phyloP scores from a whole-genome alignment of 768 basidiomycete species.

The Dioszegia hungarica region DNA sequence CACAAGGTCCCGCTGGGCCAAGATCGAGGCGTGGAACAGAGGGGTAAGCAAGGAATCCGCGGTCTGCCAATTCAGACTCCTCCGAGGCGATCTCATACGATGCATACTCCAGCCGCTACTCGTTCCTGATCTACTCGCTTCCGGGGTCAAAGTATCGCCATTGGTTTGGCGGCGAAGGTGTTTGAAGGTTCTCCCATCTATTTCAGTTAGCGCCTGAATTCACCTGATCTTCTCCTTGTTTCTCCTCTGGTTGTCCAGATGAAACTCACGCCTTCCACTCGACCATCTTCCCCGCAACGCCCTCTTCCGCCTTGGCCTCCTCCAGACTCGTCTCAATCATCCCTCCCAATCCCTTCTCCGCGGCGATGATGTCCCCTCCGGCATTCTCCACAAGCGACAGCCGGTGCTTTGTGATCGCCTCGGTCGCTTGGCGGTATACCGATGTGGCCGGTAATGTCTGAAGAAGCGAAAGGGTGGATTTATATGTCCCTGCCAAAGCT shows the following conservation, averaged over 20 bases:
- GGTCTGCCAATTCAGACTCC: too few relatives aligned
- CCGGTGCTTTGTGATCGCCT: constrained; percentile 46
- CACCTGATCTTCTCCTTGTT: too few relatives aligned
- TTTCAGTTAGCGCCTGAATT: background rate
- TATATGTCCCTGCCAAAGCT: constrained; percentile 67
- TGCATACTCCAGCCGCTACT: background rate
- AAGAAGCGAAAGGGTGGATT: constrained; percentile 67
- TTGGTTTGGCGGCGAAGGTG: constrained; percentile 73
- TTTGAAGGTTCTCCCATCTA: constrained; percentile 85
- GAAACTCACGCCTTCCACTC: constrained; percentile 89
- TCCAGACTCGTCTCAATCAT: constrained; percentile 80
- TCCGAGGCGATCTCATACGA: background rate
- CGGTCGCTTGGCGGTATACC: constrained; percentile 82
- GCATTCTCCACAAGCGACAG: constrained; percentile 60
- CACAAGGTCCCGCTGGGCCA: too few relatives aligned
- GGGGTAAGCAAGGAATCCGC: too few relatives aligned
- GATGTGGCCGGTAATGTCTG: constrained; percentile 68
- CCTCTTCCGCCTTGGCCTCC: constrained; percentile 76
- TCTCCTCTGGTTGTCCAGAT: too few relatives aligned
- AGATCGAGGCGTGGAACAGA: background rate
- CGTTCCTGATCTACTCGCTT: constrained; percentile 7
- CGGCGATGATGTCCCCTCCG: constrained; percentile 60
- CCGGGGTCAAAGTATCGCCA: constrained; percentile 57
- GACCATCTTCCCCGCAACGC: constrained; percentile 72
- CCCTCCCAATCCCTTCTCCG: constrained; percentile 74